Conservation (phyloP, 139 green algal species). For the Pseudopediastrum boryanum region DNA sequence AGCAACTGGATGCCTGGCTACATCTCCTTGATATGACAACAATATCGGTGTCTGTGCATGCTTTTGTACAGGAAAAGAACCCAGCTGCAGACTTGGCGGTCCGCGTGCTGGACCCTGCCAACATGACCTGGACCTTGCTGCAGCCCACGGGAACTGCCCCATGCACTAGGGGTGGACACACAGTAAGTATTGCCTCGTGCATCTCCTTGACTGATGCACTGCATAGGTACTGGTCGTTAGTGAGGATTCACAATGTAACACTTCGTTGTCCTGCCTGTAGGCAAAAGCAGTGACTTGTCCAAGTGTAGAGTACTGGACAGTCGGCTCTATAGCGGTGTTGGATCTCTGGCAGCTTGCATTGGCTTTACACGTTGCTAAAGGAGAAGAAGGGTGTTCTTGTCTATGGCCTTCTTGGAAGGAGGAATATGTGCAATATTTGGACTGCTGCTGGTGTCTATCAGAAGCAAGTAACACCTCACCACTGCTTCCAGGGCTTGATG, state of each 20-base stretch:
- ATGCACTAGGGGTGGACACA: conserved; percentile 77
- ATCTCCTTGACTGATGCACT: not conserved
- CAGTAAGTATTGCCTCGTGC: conserved; percentile 37
- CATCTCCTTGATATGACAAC: too few relatives aligned
- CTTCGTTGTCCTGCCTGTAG: not conserved
- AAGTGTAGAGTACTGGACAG: too few relatives aligned
- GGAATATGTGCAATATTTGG: too few relatives aligned
- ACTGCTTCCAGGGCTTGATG: too few relatives aligned
- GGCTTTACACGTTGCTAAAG: too few relatives aligned
- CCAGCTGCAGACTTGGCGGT: conserved; percentile 59
- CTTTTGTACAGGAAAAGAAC: conserved; percentile 29
- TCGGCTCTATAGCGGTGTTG: too few relatives aligned
- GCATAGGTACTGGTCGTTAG: not conserved
- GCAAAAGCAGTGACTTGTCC: not conserved
- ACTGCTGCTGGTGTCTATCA: too few relatives aligned
- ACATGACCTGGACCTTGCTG: conserved; percentile 58
- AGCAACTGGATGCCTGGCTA: too few relatives aligned
- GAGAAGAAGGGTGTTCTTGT: too few relatives aligned
- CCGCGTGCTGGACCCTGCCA: conserved; percentile 66
- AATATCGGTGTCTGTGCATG: conserved; percentile 19
- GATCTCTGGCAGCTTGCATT: too few relatives aligned
- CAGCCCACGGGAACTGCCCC: conserved; percentile 45
- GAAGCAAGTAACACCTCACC: too few relatives aligned
- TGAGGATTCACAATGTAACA: not conserved
- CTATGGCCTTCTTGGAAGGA: too few relatives aligned